Evolutionary conservation across 1,284 basidiomycete species (phyloP).

Genomic region (Ceratorhiza oryzae-sativae): DNA sequence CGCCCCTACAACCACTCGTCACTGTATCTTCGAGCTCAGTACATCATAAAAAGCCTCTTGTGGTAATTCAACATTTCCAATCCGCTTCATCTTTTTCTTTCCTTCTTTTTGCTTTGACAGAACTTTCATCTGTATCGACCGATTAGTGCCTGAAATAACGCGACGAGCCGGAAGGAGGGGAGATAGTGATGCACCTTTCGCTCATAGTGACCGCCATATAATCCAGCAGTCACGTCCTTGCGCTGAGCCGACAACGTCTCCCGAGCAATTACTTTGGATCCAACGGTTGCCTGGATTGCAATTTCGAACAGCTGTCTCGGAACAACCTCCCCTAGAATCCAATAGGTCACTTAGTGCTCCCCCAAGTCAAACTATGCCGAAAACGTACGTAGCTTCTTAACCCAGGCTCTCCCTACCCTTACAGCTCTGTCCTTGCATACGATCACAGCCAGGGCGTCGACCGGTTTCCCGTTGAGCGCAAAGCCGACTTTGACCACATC

Average conservation of each 20-base stretch:
- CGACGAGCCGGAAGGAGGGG: too few species aligned
- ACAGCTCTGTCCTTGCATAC: slow-evolving; percentile 76
- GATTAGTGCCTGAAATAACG: slow-evolving; percentile 12
- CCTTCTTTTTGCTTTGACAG: slow-evolving; percentile 92
- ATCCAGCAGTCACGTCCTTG: slow-evolving; percentile 93
- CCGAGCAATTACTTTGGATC: slow-evolving; percentile 86
- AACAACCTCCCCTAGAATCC: slow-evolving; percentile 77
- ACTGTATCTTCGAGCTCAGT: slow-evolving; percentile 60
- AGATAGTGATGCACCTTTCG: slow-evolving; percentile 60
- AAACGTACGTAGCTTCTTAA: slow-evolving; percentile 85
- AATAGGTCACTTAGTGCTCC: not conserved
- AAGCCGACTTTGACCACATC: slow-evolving; percentile 85
- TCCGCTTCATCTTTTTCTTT: slow-evolving; percentile 83
- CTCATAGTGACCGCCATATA: slow-evolving; percentile 93
- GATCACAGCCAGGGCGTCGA: slow-evolving; percentile 91
- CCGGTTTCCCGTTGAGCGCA: slow-evolving; percentile 82
- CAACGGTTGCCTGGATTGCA: slow-evolving; percentile 87
- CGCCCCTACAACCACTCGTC: not conserved
- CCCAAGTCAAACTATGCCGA: not conserved
- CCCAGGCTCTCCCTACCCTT: slow-evolving; percentile 78
- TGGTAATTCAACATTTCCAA: slow-evolving; percentile 87
- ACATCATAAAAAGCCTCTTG: slow-evolving; percentile 92
- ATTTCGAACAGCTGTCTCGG: slow-evolving; percentile 95
- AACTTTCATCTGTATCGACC: slow-evolving; percentile 68
- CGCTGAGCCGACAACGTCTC: slow-evolving; percentile 88